Base-by-base conservation (phyloP, 2,329 filamentous ascomycete species). In the Coniochaeta prunicola region DNA sequence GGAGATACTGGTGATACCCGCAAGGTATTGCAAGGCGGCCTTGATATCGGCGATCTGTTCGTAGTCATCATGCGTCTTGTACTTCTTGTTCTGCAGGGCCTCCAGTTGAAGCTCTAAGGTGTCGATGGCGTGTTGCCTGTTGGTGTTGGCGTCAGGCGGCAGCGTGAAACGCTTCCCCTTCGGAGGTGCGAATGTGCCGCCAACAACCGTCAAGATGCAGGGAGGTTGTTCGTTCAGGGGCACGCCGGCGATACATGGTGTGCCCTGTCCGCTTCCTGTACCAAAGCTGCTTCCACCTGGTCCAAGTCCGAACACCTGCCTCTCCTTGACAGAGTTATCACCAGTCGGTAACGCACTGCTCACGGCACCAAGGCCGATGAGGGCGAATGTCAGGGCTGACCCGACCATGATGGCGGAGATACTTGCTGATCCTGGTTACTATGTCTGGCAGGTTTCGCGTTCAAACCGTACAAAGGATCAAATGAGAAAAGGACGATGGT, bases 301-400 rank as follows among this genome's bases (percentile, higher is more conserved):
- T 57, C 62, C 62, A 36, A 65, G 55, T 38, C 50, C 59, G 34
- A 58, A 55, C 7, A 34, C n/a, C 53, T 55, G 53, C 17, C 53
- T 55, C 53, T 55, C 53, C 53, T 55, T 8, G 30, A 36, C 53
- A 4, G 53, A 59, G 33, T 61, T 50, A 61, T 63, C 19, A 38
- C 48, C 38, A n/a, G 63, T 54, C 26, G 67, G 67, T 58, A 69
- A 8, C 45, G 65, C 67, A 58, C 62, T 59, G 57, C 33, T 56
- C 33, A 70, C 60, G 65, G 65, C 64, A 40, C 64, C 58, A 58
- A 68, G 59, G 58, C 66, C 63, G 61, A 69, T 28, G 42, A 67
- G 60, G 31, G 64, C 64, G 38, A 67, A 54, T 53, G 65, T 61
- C 34, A 69, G 42, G 54, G 62, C 55, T 42, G 61, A 62, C 58